Percentiles rank a stretch among this genome's conserved stretches.
Conservation (phyloP, 176 grass and related monocot genomes). For the Elaeis guineensis region DNA sequence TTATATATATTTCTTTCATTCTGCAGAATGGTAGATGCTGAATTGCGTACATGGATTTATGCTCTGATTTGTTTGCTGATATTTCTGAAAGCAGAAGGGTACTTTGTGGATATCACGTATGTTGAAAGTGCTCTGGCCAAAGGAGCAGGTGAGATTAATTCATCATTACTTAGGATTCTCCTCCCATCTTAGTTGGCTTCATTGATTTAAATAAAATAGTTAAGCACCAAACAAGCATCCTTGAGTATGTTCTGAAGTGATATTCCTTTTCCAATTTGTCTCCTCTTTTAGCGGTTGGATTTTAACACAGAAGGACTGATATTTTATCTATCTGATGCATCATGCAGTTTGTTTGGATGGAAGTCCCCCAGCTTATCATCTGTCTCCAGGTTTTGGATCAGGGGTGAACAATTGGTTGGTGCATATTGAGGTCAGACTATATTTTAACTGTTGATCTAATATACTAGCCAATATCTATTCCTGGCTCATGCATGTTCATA, state of each 20-base stretch:
- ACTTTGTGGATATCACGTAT: conserved; percentile 28
- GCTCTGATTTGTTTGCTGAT: conserved; percentile 5
- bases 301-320: no score
- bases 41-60: background rate
- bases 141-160: conserved; percentile 18
- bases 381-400: conserved; percentile 25
- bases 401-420: conserved; percentile 25
- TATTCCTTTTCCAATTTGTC: background rate
- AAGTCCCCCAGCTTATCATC: conserved; percentile 27
- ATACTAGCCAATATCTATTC: no score
- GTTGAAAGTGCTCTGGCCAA: conserved; percentile 20
- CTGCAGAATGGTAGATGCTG: conserved; percentile 7
- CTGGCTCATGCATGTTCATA: no score
- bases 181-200: no score
- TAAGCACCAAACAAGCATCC: no score
- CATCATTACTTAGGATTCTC: no score
- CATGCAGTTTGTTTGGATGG: conserved; percentile 27
- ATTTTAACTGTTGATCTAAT: no score
- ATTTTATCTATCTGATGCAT: no score
- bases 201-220: no score
- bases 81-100: conserved; percentile 14
- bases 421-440: conserved; percentile 15
- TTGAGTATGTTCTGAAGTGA: no score
- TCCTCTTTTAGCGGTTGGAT: no score
- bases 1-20: background rate